phyloP scores from a whole-genome alignment of 805 yeast species.

The Wickerhamomyces mucosus region DNA sequence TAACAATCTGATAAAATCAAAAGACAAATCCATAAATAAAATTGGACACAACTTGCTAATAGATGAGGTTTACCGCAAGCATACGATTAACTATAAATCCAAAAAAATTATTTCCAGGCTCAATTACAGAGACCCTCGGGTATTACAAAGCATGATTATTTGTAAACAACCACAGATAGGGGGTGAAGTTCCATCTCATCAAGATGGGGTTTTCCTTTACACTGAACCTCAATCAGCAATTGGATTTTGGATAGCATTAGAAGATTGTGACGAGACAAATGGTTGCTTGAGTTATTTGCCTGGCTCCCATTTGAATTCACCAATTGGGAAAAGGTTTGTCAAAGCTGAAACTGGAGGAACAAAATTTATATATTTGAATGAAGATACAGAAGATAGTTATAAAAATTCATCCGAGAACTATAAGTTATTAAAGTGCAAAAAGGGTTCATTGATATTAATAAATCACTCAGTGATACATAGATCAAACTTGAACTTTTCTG shows the following conservation, averaged over 20 bases:
- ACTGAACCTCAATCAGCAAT: constrained; percentile 64
- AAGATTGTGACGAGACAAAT: constrained; percentile 56
- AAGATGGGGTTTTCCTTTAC: constrained; percentile 64
- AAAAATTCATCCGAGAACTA: constrained; percentile 29
- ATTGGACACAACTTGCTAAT: constrained; percentile 73
- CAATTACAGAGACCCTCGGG: constrained; percentile 53
- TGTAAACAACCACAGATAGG: constrained; percentile 72
- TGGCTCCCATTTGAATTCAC: constrained; percentile 54
- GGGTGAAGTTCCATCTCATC: constrained; percentile 69
- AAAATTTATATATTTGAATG: constrained; percentile 33
- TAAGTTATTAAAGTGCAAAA: constrained; percentile 48
- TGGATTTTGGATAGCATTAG: constrained; percentile 79
- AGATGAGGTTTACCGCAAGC: constrained; percentile 36
- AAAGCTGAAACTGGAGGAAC: constrained; percentile 51
- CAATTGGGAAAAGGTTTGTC: constrained; percentile 55
- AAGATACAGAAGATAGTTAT: constrained; percentile 14
- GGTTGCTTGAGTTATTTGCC: constrained; percentile 66
- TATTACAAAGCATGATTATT: constrained; percentile 70
- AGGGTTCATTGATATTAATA: constrained; percentile 63
- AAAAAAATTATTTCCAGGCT: constrained; percentile 42
- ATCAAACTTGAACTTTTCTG: constrained; percentile 49
- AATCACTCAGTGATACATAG: constrained; percentile 67
- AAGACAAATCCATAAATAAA: constrained; percentile 56
- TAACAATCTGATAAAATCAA: constrained; percentile 44
- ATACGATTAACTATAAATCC: constrained; percentile 45